A percentile compares a stretch with the other conserved stretches of the same genome.
phyloP scores from a whole-genome alignment of 371 early-diverging fungal species.

The Mortierella sp. region DNA sequence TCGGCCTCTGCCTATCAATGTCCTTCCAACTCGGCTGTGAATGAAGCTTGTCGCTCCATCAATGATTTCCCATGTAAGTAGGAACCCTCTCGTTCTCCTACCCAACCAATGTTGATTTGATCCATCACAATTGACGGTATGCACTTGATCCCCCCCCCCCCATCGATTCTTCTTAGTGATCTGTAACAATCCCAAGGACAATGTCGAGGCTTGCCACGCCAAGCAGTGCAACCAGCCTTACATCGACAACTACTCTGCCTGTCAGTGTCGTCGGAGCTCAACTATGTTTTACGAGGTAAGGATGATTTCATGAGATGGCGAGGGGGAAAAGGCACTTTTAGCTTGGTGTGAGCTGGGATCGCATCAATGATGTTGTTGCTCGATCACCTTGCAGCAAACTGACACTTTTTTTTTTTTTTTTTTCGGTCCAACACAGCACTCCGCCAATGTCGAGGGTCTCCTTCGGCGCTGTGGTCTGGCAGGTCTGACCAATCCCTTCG shows the following conservation, averaged over 20 bases:
- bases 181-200: slow-evolving; percentile 28
- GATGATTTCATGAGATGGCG: no score
- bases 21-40: slow-evolving; percentile 3
- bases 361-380: no score
- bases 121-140: no score
- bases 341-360: no score
- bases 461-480: slow-evolving; percentile 24
- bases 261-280: slow-evolving; percentile 31
- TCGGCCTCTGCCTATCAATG: slow-evolving; percentile 29
- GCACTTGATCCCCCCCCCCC: no score
- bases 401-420: no score
- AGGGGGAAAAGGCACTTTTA: no score
- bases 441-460: slow-evolving; percentile 37
- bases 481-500: slow-evolving; percentile 27
- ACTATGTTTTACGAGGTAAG: slow-evolving; percentile 29
- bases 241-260: slow-evolving; percentile 33
- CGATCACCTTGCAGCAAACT: no score
- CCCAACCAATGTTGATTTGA: no score
- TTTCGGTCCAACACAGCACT: slow-evolving; percentile 5
- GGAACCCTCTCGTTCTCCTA: no score
- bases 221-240: slow-evolving; percentile 40
- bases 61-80: slow-evolving; percentile 33
- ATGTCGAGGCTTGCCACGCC: slow-evolving; percentile 19
- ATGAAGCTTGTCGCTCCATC: slow-evolving; percentile 6
- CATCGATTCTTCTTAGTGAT: no score